Conservation (phyloP, 345 rosid species). For the Gossypium mustelinum region DNA sequence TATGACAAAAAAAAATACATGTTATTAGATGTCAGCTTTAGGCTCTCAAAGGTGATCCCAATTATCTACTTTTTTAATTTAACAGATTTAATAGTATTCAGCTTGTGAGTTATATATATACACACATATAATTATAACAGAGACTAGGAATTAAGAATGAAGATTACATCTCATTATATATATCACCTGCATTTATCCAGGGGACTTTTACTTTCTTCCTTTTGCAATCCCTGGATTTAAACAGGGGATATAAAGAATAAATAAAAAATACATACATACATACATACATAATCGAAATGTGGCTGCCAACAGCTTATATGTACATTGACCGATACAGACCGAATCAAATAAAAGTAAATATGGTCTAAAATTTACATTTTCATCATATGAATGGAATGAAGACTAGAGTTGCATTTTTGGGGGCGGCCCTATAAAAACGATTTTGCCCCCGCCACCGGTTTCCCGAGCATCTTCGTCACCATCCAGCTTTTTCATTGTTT, state of each 20-base stretch:
- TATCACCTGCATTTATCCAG: constrained; percentile 1
- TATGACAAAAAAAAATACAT: neutral
- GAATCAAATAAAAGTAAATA: neutral
- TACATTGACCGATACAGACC: neutral
- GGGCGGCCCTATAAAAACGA: neutral
- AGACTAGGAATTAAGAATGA: neutral
- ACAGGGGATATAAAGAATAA: neutral
- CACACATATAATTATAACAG: neutral
- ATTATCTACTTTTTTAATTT: too few species aligned
- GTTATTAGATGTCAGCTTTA: too few species aligned
- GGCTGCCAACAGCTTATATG: constrained; percentile 4
- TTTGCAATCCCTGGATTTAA: neutral
- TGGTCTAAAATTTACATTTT: constrained; percentile 19
- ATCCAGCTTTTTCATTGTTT: constrained; percentile 20
- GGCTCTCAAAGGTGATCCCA: too few species aligned
- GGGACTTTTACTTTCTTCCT: neutral
- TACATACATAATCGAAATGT: neutral
- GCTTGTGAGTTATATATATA: too few species aligned
- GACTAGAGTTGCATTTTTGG: constrained; percentile 22
- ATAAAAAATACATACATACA: neutral
- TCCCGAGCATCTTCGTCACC: constrained; percentile 18
- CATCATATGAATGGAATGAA: constrained; percentile 18
- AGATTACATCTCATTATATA: constrained; percentile 1
- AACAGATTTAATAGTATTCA: too few species aligned
- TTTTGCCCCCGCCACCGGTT: constrained; percentile 17